phyloP scores from a whole-genome alignment of 2,329 filamentous ascomycete genomes.

The Paecilomyces variotii region DNA sequence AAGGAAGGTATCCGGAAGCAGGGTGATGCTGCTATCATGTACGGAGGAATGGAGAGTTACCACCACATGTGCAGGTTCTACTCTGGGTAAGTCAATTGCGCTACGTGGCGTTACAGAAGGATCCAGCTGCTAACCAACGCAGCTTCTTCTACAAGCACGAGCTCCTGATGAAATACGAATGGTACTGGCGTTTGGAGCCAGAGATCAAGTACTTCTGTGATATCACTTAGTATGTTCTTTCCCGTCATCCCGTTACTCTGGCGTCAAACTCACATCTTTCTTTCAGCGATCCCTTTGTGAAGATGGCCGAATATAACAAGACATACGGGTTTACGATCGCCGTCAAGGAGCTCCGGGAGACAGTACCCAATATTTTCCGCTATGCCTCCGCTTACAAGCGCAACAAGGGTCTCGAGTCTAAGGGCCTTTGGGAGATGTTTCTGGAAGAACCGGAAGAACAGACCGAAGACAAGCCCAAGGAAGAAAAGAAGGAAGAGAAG shows the following conservation, averaged over 20 bases:
- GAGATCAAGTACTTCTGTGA: conserved; percentile 99
- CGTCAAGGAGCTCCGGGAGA: conserved; percentile 95
- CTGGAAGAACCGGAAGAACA: conserved; percentile 60
- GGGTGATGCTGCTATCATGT: conserved; percentile 97
- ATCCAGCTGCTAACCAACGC: conserved; percentile 9
- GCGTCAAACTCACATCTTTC: conserved; percentile 20
- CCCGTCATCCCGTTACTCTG: conserved; percentile 4
- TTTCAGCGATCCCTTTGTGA: conserved; percentile 78
- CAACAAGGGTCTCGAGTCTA: conserved; percentile 77
- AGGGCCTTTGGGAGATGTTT: conserved; percentile 99
- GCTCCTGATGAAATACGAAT: conserved; percentile 91
- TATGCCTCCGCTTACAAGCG: conserved; percentile 98
- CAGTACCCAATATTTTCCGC: conserved; percentile 95
- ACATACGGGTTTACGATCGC: conserved; percentile 99
- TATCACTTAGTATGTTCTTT: conserved; percentile 75
- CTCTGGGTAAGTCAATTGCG: conserved; percentile 63
- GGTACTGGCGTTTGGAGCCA: conserved; percentile 98
- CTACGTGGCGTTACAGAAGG: not conserved
- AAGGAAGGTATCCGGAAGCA: conserved; percentile 96
- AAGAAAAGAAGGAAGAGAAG: conserved; percentile 58
- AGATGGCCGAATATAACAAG: conserved; percentile 92
- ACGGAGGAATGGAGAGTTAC: conserved; percentile 96
- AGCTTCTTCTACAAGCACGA: conserved; percentile 97
- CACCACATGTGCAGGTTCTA: conserved; percentile 99
- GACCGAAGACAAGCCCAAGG: conserved; percentile 40